These are phyloP conservation scores for Cutaneotrichosporon mucoides DNA, from an alignment of 1,284 basidiomycete species.

Conservation along the genomic window DNA sequence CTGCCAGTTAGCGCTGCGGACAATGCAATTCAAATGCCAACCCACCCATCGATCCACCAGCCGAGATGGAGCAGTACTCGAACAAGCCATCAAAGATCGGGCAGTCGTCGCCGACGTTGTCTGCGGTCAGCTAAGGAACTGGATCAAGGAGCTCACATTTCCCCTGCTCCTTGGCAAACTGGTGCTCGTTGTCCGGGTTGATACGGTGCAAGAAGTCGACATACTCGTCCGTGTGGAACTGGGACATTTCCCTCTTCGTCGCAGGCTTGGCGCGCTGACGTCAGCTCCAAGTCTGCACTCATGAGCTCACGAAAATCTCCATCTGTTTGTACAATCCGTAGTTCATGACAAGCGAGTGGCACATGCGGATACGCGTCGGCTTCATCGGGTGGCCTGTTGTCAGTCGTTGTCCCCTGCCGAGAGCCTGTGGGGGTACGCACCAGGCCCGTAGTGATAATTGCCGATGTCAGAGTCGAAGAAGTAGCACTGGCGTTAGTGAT, in stretches of 20 bases:
- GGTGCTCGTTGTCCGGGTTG: conserved; percentile 78
- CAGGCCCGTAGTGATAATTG: conserved; percentile 97
- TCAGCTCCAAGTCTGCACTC: too few relatives aligned
- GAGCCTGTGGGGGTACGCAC: conserved; percentile 54
- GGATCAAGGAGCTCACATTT: conserved; percentile 65
- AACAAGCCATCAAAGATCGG: conserved; percentile 97
- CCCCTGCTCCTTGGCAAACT: conserved; percentile 89
- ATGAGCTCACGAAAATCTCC: conserved; percentile 81
- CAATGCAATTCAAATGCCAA: neutral
- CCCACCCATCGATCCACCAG: conserved; percentile 96
- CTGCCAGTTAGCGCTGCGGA: conserved; percentile 49
- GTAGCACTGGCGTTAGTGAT: conserved; percentile 64
- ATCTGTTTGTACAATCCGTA: conserved; percentile 96
- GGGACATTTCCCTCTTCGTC: conserved; percentile 95
- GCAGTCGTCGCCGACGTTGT: conserved; percentile 91
- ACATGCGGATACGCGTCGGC: conserved; percentile 97
- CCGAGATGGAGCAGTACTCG: conserved; percentile 97
- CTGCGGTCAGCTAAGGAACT: conserved; percentile 49
- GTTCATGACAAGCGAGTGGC: conserved; percentile 99
- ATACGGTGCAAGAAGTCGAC: conserved; percentile 83
- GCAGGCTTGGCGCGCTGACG: conserved; percentile 95
- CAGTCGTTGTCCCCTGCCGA: conserved; percentile 34
- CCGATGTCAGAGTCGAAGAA: conserved; percentile 99
- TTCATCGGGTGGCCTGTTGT: conserved; percentile 64
- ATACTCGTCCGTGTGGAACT: conserved; percentile 92